Percentiles rank a stretch among this genome's conserved stretches.
Evolutionary conservation across 768 basidiomycete species (phyloP).

Genomic region (Serpula lacrymans): DNA sequence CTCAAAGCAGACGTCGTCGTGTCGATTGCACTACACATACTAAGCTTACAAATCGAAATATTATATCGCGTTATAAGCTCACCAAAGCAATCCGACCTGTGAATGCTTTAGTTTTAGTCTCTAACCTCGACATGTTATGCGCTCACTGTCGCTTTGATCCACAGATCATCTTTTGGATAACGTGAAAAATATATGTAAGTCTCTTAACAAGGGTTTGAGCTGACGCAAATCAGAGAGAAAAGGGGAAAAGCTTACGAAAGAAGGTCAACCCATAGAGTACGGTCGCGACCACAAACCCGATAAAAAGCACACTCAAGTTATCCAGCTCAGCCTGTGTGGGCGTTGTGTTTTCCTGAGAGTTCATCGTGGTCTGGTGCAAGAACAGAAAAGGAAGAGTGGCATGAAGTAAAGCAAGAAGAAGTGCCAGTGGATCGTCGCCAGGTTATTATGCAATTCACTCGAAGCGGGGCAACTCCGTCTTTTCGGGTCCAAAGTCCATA

Average conservation of each 20-base stretch:
- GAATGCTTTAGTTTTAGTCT: no score
- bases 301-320: conserved; percentile 22
- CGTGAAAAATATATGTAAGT: conserved; percentile 27
- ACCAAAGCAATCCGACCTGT: conserved; percentile 21
- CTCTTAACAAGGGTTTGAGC: conserved; percentile 11
- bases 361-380: no score
- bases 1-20: conserved; percentile 22
- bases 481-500: no score
- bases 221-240: neutral
- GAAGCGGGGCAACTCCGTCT: no score
- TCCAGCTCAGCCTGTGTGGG: conserved; percentile 19
- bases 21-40: conserved; percentile 18
- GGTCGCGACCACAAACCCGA: conserved; percentile 23
- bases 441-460: no score
- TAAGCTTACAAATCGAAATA: neutral
- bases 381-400: no score
- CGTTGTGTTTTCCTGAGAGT: no score
- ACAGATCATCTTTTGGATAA: conserved; percentile 16
- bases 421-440: no score
- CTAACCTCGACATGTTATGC: no score
- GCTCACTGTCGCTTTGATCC: conserved; percentile 20
- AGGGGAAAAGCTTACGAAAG: conserved; percentile 20
- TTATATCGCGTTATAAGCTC: no score
- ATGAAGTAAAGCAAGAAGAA: no score
- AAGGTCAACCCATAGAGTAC: conserved; percentile 31